Evolutionary conservation across 208 protist genomes (phyloP).

Genomic region (Trypanosomatidae sp.): DNA sequence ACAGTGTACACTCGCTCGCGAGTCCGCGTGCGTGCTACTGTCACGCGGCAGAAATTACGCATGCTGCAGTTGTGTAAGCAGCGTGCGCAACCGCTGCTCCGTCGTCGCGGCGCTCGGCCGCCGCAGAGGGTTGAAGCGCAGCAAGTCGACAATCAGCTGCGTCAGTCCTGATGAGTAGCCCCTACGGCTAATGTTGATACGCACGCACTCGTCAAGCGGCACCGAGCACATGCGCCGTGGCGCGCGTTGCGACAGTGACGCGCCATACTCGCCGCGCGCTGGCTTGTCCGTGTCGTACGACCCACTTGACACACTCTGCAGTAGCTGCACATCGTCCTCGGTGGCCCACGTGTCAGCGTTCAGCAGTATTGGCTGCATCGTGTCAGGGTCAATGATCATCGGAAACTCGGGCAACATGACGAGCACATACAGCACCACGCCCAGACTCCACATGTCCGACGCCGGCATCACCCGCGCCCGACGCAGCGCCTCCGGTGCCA

Average conservation of each 20-base stretch:
- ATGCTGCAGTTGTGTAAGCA: slow-evolving; percentile 43
- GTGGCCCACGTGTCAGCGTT: slow-evolving; percentile 48
- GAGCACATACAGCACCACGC: slow-evolving; percentile 66
- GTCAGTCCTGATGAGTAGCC: slow-evolving; percentile 36
- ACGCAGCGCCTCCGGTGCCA: slow-evolving; percentile 62
- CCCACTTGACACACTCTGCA: too few species aligned
- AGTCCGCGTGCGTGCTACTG: too few species aligned
- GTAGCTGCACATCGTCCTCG: slow-evolving; percentile 20
- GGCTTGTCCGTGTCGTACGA: slow-evolving; percentile 12
- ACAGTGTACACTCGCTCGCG: too few species aligned
- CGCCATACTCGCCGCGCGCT: slow-evolving; percentile 2
- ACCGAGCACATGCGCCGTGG: slow-evolving; percentile 5
- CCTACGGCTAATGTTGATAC: slow-evolving; percentile 10
- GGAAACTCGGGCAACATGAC: slow-evolving; percentile 62
- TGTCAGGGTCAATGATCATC: slow-evolving; percentile 44
- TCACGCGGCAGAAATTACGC: too few species aligned
- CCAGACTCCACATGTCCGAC: slow-evolving; percentile 74
- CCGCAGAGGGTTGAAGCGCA: slow-evolving; percentile 38
- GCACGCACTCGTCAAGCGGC: slow-evolving; percentile 27
- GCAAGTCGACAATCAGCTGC: slow-evolving; percentile 28
- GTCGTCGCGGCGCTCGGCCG: slow-evolving; percentile 22
- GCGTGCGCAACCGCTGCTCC: slow-evolving; percentile 24
- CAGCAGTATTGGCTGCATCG: slow-evolving; percentile 24
- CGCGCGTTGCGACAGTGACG: neutral
- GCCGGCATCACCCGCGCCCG: slow-evolving; percentile 40